Percentiles rank a stretch among this genome's conserved stretches.
Conservation (phyloP, 1,284 basidiomycete species). For the Vanrija pseudolonga region DNA sequence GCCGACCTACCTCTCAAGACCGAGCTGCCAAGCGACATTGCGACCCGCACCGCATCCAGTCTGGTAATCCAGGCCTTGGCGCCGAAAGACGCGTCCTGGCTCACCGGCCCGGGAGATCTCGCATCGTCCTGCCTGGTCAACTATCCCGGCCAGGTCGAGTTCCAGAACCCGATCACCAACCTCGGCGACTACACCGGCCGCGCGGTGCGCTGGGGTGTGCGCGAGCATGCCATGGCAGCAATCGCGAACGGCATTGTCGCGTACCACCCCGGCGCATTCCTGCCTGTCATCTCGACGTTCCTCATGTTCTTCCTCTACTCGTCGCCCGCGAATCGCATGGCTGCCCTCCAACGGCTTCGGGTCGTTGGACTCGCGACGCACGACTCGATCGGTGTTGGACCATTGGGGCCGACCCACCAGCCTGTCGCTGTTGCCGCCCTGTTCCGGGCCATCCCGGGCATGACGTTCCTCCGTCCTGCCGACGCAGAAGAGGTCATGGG, state of each 20-base stretch:
- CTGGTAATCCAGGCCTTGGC: constrained; percentile 23
- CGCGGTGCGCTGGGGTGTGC: constrained; percentile 27
- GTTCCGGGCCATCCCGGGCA: constrained; percentile 23
- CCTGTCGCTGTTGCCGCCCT: constrained; percentile 23
- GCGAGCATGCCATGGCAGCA: constrained; percentile 25
- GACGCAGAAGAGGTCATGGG: constrained; percentile 33
- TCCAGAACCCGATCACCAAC: constrained; percentile 22
- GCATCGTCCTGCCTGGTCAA: constrained; percentile 25
- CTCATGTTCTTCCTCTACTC: constrained; percentile 36
- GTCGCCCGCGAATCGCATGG: constrained; percentile 29
- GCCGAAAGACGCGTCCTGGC: constrained; percentile 15
- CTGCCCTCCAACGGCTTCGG: constrained; percentile 24
- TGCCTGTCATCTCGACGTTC: constrained; percentile 60
- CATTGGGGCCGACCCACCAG: constrained; percentile 70
- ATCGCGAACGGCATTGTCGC: constrained; percentile 22
- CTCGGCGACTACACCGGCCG: constrained; percentile 28
- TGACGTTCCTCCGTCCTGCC: constrained; percentile 25
- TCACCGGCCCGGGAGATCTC: constrained; percentile 27
- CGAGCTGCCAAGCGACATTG: constrained; percentile 15
- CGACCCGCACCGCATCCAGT: constrained; percentile 26
- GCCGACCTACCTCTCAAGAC: constrained; percentile 16
- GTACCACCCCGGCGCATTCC: constrained; percentile 22
- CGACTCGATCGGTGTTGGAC: constrained; percentile 78
- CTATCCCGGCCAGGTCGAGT: constrained; percentile 20
- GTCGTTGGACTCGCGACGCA: constrained; percentile 27